Evolutionary conservation across 371 early-diverging fungal species (phyloP).

Genomic region (Umbelopsis sp.): DNA sequence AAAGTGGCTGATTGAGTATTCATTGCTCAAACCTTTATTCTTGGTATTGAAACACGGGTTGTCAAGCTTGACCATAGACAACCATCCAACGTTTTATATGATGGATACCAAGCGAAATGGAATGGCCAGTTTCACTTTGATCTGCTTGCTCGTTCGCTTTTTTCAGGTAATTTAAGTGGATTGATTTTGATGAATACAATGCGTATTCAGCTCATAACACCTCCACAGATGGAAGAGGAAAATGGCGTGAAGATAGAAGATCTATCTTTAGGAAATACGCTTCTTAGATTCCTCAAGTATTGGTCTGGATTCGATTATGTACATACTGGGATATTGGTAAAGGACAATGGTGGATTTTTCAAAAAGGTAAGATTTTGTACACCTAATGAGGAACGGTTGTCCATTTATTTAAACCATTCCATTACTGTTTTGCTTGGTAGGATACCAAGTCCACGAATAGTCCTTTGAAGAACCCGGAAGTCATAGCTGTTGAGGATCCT

Average conservation of each 20-base stretch:
- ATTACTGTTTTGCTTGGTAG: neutral
- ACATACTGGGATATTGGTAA: neutral
- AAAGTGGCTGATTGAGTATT: neutral
- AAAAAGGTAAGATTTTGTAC: neutral
- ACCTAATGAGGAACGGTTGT: neutral
- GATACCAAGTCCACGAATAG: neutral
- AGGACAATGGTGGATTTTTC: neutral
- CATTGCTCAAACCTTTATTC: neutral
- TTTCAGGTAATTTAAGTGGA: neutral
- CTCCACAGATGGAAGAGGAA: neutral
- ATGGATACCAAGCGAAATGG: slow-evolving; percentile 10
- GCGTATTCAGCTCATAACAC: neutral
- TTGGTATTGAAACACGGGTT: slow-evolving; percentile 3
- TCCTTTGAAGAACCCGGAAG: neutral
- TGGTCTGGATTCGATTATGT: neutral
- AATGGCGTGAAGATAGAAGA: neutral
- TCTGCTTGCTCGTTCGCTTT: slow-evolving; percentile 7
- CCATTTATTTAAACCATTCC: neutral
- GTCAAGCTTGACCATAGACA: neutral
- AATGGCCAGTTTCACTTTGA: neutral
- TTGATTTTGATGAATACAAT: neutral
- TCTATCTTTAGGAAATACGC: neutral
- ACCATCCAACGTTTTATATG: neutral
- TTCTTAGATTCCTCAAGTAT: neutral
- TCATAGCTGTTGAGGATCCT: neutral